phyloP scores from a whole-genome alignment of 1,284 basidiomycete species.

The Stereum hirsutum region DNA sequence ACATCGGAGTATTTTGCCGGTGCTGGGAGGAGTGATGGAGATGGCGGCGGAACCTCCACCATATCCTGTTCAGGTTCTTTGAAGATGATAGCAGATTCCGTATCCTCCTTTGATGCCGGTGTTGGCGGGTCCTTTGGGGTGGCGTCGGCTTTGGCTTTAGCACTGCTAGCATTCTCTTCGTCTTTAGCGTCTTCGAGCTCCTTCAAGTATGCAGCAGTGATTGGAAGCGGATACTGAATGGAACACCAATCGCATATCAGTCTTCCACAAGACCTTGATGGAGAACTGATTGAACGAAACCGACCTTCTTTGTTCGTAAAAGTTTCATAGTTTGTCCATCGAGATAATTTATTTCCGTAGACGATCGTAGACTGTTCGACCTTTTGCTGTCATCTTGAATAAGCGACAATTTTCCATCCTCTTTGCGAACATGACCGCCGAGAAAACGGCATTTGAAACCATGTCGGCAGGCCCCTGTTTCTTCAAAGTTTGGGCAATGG shows the following conservation, averaged over 20 bases:
- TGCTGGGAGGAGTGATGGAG: not conserved
- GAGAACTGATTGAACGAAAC: not conserved
- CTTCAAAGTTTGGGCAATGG: conserved; percentile 66
- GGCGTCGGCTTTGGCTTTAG: conserved; percentile 4
- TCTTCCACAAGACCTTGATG: conserved; percentile 2
- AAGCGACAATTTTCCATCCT: conserved; percentile 31
- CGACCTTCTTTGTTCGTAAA: conserved; percentile 60
- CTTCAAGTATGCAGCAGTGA: conserved; percentile 52
- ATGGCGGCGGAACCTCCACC: too few species aligned
- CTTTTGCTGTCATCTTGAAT: conserved; percentile 51
- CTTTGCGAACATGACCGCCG: conserved; percentile 56
- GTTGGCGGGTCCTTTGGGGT: not conserved
- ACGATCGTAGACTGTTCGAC: conserved; percentile 36
- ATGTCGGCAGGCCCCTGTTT: conserved; percentile 74
- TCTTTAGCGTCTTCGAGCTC: conserved; percentile 32
- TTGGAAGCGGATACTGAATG: conserved; percentile 64
- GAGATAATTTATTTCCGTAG: conserved; percentile 73
- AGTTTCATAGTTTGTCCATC: conserved; percentile 44
- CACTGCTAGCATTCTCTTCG: not conserved
- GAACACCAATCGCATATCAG: not conserved
- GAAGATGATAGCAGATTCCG: not conserved
- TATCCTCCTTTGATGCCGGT: not conserved
- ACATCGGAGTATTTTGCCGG: conserved; percentile 3
- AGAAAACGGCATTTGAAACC: conserved; percentile 92
- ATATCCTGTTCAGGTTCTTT: too few species aligned